These are phyloP conservation scores for Imleria badia DNA, from an alignment of 768 basidiomycete species.

Conservation along the genomic window DNA sequence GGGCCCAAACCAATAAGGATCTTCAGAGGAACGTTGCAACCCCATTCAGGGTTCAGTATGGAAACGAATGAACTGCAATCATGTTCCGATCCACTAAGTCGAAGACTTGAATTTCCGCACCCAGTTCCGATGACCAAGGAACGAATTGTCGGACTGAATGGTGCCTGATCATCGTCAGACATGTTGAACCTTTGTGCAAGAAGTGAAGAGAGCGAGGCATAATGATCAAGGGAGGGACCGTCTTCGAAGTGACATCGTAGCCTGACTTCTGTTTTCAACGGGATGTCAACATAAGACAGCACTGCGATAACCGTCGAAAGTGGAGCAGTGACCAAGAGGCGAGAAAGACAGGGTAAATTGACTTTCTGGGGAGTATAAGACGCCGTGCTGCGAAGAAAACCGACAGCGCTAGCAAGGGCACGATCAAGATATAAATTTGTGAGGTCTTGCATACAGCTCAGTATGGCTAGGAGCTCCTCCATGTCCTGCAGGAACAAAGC, in stretches of 20 bases:
- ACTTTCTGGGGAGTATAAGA: not conserved
- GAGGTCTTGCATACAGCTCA: conserved; percentile 35
- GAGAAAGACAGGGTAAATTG: not conserved
- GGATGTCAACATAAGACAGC: conserved; percentile 1
- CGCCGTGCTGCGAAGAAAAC: not conserved
- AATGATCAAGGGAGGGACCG: not conserved
- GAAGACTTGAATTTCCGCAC: too few species aligned
- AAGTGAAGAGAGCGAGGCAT: not conserved
- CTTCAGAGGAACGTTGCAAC: too few species aligned
- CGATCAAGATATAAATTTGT: conserved; percentile 33
- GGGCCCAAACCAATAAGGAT: too few species aligned
- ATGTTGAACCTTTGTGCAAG: not conserved
- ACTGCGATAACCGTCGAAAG: not conserved
- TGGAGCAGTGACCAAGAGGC: not conserved
- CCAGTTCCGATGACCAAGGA: not conserved
- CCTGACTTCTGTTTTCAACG: not conserved
- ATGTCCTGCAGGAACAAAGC: conserved; percentile 27
- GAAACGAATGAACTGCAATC: too few species aligned
- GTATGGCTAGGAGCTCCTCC: conserved; percentile 31
- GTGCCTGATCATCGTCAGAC: not conserved
- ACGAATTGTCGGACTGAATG: not conserved
- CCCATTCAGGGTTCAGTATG: too few species aligned
- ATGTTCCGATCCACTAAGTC: too few species aligned
- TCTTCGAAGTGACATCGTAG: not conserved
- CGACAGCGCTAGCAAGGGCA: conserved; percentile 23